Evolutionary conservation across 306 rosid genomes (phyloP).

Genomic region (Ochetophila trinervis): DNA sequence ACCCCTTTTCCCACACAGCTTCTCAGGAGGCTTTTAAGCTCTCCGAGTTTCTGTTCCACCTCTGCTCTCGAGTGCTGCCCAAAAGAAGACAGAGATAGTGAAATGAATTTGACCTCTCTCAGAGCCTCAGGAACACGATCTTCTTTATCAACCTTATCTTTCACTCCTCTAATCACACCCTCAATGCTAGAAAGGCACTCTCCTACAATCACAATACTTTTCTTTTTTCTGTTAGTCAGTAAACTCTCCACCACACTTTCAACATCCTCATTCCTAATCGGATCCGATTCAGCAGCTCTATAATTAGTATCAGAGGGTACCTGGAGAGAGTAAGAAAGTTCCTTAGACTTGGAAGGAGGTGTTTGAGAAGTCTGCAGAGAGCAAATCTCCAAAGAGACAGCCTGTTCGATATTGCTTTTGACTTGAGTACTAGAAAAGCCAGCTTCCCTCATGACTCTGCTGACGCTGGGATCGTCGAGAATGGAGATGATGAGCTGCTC

Average conservation of each 20-base stretch:
- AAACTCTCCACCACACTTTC: conserved; percentile 51
- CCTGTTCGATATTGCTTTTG: conserved; percentile 84
- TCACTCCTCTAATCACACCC: conserved; percentile 60
- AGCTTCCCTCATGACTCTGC: conserved; percentile 94
- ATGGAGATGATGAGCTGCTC: conserved; percentile 89
- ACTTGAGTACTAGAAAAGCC: conserved; percentile 82
- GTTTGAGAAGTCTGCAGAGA: too few species aligned
- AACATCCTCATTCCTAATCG: conserved; percentile 55
- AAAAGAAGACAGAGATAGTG: conserved; percentile 52
- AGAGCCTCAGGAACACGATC: conserved; percentile 58
- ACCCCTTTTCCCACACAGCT: conserved; percentile 48
- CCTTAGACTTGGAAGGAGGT: conserved; percentile 51
- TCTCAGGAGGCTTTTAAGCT: conserved; percentile 42
- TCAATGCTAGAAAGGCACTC: conserved; percentile 61
- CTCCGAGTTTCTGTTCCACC: conserved; percentile 68
- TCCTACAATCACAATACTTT: conserved; percentile 77
- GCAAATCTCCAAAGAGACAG: conserved; percentile 68
- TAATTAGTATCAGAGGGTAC: neutral
- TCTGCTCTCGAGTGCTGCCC: conserved; percentile 49
- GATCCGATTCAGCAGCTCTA: conserved; percentile 24
- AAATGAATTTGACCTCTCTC: conserved; percentile 53
- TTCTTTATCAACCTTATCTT: conserved; percentile 63
- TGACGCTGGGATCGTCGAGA: conserved; percentile 92
- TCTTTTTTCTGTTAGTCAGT: conserved; percentile 40
- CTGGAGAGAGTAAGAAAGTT: conserved; percentile 23